Base-by-base conservation (phyloP, 768 basidiomycete species). In the Phylloporus arenicola region DNA sequence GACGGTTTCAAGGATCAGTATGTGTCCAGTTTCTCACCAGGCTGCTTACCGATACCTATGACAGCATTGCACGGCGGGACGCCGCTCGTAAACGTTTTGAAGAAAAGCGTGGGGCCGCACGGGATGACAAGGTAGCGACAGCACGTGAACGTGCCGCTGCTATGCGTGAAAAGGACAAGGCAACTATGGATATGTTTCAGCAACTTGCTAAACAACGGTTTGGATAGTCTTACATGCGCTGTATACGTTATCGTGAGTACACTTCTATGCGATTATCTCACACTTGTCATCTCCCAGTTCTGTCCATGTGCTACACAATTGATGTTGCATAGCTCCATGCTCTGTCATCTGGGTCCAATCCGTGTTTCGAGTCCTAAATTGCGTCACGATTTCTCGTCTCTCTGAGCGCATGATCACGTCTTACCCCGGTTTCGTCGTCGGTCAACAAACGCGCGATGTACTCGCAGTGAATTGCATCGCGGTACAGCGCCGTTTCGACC, bases 121-220 rank as follows among this genome's bases (percentile, higher is more conserved):
- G 68, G 43, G 82, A 80, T 42, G 85, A 85, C 35, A 79, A 75
- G 48, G 60, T 62, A 4, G 72, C 74, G 24, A 76, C 68, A 1
- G 63, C 73, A 12, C 77, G 81, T 37, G 90, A 93, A 62, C 79
- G 86, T 48, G 74, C 78, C 0, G 72, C 60, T 20, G 82, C 78
- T 6, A 72, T 82, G 51, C 82, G 78, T 58, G 83, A 86, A 62
- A 93, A 89, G 63, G 92, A 96, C 60, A 84, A 83, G 65, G 88
- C 83, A 16, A 96, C 92, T 0, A 97, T 97, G 91, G 91, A 91
- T 50, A 94, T 93, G 92, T 92, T 96, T 68, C 88, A 88, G 69
- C 82, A 86, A 57, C 71, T 95, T 64, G 93, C 92, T n/a, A 92
- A 88, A 65, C 77, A 88, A 61, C 74, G 88, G 49, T 95, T 89